A percentile compares a stretch with the other conserved stretches of the same genome.
phyloP scores from a whole-genome alignment of 2,329 filamentous ascomycete genomes.

The Fusarium anthophilum region DNA sequence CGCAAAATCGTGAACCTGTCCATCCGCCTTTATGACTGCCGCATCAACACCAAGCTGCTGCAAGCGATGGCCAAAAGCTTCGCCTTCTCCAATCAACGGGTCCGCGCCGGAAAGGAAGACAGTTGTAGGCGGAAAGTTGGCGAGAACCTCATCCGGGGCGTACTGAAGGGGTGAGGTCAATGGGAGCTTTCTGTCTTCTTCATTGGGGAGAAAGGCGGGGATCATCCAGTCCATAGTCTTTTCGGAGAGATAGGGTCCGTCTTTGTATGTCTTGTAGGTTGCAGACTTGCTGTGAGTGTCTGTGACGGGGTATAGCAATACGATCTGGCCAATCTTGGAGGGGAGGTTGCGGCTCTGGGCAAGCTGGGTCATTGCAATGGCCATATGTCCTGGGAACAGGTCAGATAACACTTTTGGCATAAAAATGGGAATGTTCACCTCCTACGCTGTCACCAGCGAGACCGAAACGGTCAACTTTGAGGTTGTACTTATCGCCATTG shows the following conservation, averaged over 20 bases:
- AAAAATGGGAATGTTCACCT: background rate
- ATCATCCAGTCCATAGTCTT: slow-evolving; percentile 35
- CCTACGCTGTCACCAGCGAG: slow-evolving; percentile 27
- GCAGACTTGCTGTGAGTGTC: slow-evolving; percentile 16
- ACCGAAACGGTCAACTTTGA: background rate
- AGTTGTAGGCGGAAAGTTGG: slow-evolving; percentile 14
- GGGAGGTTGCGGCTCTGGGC: background rate
- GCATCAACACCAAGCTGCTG: slow-evolving; percentile 10
- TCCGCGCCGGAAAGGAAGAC: slow-evolving; percentile 12
- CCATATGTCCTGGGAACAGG: slow-evolving; percentile 8
- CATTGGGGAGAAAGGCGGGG: background rate
- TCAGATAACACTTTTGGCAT: background rate
- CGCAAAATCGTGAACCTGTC: slow-evolving; percentile 20
- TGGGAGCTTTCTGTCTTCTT: slow-evolving; percentile 12
- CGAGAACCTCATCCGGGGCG: background rate
- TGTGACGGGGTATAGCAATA: slow-evolving; percentile 24
- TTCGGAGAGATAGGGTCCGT: slow-evolving; percentile 23
- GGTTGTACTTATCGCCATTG: slow-evolving; percentile 1
- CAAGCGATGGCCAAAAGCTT: slow-evolving; percentile 15
- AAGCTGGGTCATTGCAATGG: slow-evolving; percentile 19
- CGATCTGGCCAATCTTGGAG: background rate
- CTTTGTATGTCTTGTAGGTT: slow-evolving; percentile 14
- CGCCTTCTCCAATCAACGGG: slow-evolving; percentile 10
- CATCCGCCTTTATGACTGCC: slow-evolving; percentile 10
- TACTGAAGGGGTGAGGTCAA: slow-evolving; percentile 16